Base-by-base conservation (phyloP, 768 basidiomycete species). In the Trametes villosa region DNA sequence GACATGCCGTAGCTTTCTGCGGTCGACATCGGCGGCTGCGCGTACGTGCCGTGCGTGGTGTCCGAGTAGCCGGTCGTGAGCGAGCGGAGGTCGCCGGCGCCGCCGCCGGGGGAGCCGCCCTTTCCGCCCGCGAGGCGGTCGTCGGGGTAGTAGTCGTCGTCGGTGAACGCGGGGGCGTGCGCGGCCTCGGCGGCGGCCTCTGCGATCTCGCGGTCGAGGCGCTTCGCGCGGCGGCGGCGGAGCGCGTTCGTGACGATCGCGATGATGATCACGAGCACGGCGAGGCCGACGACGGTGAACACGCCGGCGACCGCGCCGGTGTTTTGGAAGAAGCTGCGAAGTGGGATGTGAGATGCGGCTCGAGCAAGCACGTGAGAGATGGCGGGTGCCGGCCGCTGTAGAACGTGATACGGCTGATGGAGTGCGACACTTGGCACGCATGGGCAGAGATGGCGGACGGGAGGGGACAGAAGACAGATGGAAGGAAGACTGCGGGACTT, bases 161-260 rank as follows among this genome's bases (percentile, higher is more conserved):
- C 78, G 69, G 83, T 85, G 60, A 81, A 79, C 65, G 70, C 65
- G 13, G 84, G 84, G 0, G 81, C 77, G 20, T 77, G 64, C 0
- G 78, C 80, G 0, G 89, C 89, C 58, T 84, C 86, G 3, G 81
- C 82, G 0, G 89, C 88, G 0, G 89, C 90, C 49, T 85, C 86
- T 15, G 83, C 86, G 40, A 91, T 84, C 53, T 92, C 91, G n/a
- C 79, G 78, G 70, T 92, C 91, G 66, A 90, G 87, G 42, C 81
- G 78, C 60, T 78, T 71, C 3, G 84, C 85, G 1, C 87, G 84
- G 8, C 86, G 85, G 0, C 89, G 83, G 9, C 89, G 86, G 64
- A 89, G 61, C 60, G 74, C 72, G 58, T 80, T 84, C 36, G 83
- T 80, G 46, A 78, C 73, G 63, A 91, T 68, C 65, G 76, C 76